Base-by-base conservation (phyloP, 2,329 filamentous ascomycete genomes). In the Metarhizium robertsii region DNA sequence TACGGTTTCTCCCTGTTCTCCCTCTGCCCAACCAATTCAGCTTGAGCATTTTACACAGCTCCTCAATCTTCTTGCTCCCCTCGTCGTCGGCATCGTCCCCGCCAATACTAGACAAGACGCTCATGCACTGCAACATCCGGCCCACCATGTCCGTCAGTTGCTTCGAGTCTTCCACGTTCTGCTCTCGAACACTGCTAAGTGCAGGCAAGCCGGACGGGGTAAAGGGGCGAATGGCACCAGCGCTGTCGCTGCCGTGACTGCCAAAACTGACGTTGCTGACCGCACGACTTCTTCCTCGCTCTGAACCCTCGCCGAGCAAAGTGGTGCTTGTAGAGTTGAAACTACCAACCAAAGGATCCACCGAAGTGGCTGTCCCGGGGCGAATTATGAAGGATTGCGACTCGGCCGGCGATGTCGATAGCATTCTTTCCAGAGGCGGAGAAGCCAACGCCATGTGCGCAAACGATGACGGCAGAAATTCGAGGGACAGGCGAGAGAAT, bases 1-100 rank as follows among this genome's bases (percentile, higher is more conserved):
- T 83, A 53, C 94, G 76, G 69, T 97, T 95, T 60, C 94, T 79
- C 0, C 94, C 94, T 3, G 91, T 97, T 40, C 94, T 76, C 0
- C 92, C 92, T 50, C 94, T 79, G 0, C 92, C 92, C 1, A 99
- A 79, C 94, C 94, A 99, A 70, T 99, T 99, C 64, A 96, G 84
- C 73, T 97, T 99, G 58, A 99, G 75, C 63, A 94, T 85, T 66
- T 90, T 87, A 56, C 87, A 90, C 59, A 99, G 75, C 65, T 92
- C 83, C 59, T 92, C 87, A 65, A 97, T 87, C 71, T 87, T 90
- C 55, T 79, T 80, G 66, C 92, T 89, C 1, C 83, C 79, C 42
- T 87, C 84, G 60, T 95, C 90, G 20, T 82, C 81, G 1, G 77
- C 83, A 10, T 81, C 81, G 1, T 79, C 83, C 49, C 65, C 67